Conservation (phyloP, 305 asterid species). For the Solanum hybrid region DNA sequence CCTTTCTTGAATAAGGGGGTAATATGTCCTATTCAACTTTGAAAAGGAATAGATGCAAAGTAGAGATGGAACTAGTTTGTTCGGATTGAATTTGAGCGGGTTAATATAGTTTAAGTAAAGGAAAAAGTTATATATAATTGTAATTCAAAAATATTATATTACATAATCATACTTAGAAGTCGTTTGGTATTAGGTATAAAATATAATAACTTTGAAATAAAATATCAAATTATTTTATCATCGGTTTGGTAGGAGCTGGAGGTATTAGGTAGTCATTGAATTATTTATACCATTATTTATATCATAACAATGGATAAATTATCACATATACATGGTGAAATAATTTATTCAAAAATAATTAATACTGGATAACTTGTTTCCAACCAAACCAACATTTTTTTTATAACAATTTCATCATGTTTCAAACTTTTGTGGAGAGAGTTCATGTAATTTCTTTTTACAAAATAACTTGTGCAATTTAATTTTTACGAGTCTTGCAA, state of each 20-base stretch:
- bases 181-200: too few species aligned
- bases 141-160: neutral
- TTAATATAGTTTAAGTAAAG: too few species aligned
- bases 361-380: too few species aligned
- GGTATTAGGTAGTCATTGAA: neutral
- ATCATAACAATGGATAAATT: too few species aligned
- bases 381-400: too few species aligned
- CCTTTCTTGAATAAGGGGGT: too few species aligned
- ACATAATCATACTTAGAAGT: neutral
- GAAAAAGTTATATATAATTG: too few species aligned
- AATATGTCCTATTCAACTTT: neutral
- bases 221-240: too few species aligned
- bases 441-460: neutral
- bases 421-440: neutral
- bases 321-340: too few species aligned
- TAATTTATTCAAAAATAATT: too few species aligned
- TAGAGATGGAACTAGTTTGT: neutral
- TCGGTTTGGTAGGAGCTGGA: neutral
- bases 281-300: neutral
- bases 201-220: too few species aligned
- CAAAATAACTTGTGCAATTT: neutral
- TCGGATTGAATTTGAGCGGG: too few species aligned
- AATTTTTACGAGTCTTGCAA: neutral
- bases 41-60: neutral
- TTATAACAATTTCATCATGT: fast-evolving